A percentile compares a stretch with the other conserved stretches of the same genome.
phyloP scores from a whole-genome alignment of 306 rosid genomes.

The Glycine latifolia region DNA sequence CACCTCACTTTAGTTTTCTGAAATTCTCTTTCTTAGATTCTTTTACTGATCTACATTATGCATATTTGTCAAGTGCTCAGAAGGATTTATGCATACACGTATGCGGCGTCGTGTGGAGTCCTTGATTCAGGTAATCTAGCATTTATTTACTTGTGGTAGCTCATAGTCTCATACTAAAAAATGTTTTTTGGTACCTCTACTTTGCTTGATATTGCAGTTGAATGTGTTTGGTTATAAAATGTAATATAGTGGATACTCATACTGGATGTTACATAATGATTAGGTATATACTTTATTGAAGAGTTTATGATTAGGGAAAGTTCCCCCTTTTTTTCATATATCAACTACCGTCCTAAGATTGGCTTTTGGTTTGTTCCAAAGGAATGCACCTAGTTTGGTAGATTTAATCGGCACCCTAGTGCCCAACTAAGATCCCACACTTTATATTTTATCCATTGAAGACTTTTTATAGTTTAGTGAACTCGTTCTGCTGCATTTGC shows the following conservation, averaged over 20 bases:
- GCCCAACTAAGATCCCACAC: not conserved
- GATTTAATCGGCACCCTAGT: no score
- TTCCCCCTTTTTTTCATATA: not conserved
- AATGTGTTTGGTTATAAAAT: slow-evolving; percentile 13
- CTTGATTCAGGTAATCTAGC: slow-evolving; percentile 75
- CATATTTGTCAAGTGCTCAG: slow-evolving; percentile 72
- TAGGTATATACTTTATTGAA: not conserved
- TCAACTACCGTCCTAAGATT: not conserved
- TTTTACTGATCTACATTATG: slow-evolving; percentile 24
- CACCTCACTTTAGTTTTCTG: no score
- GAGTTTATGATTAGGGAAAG: not conserved
- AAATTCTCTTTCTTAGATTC: no score
- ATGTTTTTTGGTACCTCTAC: not conserved
- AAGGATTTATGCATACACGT: slow-evolving; percentile 98
- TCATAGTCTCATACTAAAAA: not conserved
- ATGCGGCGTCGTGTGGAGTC: slow-evolving; percentile 99
- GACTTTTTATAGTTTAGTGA: slow-evolving; percentile 14
- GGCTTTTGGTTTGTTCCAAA: slow-evolving; percentile 31
- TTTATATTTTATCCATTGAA: slow-evolving; percentile 19
- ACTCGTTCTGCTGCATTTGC: slow-evolving; percentile 33
- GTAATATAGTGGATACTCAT: slow-evolving; percentile 3
- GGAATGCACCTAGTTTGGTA: slow-evolving; percentile 18
- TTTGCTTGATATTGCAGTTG: not conserved
- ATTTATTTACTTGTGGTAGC: slow-evolving; percentile 40
- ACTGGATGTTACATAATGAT: not conserved